Conservation (phyloP, 1,139 yeast species). For the Blastobotrys illinoisensis region DNA sequence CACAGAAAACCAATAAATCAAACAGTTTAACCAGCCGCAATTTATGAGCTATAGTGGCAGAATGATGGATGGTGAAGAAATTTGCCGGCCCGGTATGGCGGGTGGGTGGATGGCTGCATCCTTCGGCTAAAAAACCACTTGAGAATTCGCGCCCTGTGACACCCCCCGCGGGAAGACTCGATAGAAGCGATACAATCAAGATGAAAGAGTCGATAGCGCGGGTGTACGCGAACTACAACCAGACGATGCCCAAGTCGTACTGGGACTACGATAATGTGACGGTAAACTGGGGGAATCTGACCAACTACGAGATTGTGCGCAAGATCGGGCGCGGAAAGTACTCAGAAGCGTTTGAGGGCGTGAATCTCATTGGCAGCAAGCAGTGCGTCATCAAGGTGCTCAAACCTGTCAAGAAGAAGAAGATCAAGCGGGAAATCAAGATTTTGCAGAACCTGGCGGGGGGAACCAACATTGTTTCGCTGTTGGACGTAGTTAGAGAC, state of each 20-base stretch:
- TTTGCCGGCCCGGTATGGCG: background rate
- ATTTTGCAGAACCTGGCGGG: slow-evolving; percentile 75
- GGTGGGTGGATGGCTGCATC: background rate
- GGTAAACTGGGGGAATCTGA: slow-evolving; percentile 57
- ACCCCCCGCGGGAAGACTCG: background rate
- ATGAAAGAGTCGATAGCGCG: slow-evolving; percentile 58
- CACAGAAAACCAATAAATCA: background rate
- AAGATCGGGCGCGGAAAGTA: slow-evolving; percentile 97
- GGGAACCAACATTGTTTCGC: slow-evolving; percentile 72
- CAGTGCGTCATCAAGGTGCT: slow-evolving; percentile 70
- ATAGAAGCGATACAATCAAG: background rate
- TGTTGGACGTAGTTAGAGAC: slow-evolving; percentile 79
- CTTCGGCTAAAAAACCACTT: background rate
- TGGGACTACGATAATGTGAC: slow-evolving; percentile 76
- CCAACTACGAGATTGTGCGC: slow-evolving; percentile 81
- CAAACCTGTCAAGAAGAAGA: slow-evolving; percentile 89
- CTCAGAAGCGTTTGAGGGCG: slow-evolving; percentile 89
- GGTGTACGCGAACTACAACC: slow-evolving; percentile 84
- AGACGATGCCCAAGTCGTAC: slow-evolving; percentile 71
- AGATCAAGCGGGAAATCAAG: slow-evolving; percentile 85
- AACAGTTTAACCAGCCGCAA: too few relatives aligned
- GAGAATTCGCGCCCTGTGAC: background rate
- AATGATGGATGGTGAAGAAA: background rate
- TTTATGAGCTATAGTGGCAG: background rate
- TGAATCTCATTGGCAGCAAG: slow-evolving; percentile 39